Conservation (phyloP, 208 protist species). For the Novymonas esmeraldas region DNA sequence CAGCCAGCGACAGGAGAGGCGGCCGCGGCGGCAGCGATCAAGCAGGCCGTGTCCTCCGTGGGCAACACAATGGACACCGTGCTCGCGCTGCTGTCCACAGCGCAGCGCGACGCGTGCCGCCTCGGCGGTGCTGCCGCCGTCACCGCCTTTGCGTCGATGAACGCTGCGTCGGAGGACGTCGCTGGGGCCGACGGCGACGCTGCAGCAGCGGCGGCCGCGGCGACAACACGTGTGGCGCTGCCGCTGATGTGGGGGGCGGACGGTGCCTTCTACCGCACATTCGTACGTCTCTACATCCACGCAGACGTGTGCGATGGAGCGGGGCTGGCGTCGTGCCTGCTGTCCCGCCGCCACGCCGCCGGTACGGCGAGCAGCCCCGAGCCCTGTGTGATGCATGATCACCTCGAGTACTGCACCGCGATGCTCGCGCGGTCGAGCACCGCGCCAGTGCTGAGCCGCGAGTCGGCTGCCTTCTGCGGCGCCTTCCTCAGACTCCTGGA, state of each 20-base stretch:
- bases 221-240: constrained; percentile 11
- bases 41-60: constrained; percentile 59
- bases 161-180: background rate
- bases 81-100: constrained; percentile 42
- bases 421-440: constrained; percentile 51
- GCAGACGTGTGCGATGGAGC: constrained; percentile 59
- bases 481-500: constrained; percentile 62
- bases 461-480: constrained; percentile 69
- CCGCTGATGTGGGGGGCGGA: constrained; percentile 51
- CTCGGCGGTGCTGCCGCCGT: constrained; percentile 4
- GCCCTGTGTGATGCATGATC: constrained; percentile 36
- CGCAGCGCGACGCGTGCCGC: constrained; percentile 40
- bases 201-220: background rate
- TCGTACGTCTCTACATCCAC: constrained; percentile 77
- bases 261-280: constrained; percentile 61
- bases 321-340: constrained; percentile 30
- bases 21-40: constrained; percentile 9
- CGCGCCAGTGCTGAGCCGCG: constrained; percentile 47
- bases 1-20: background rate
- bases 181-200: background rate
- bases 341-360: background rate
- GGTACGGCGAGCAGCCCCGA: background rate
- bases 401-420: constrained; percentile 58
- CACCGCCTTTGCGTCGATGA: constrained; percentile 19
- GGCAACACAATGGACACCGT: constrained; percentile 69